Base-by-base conservation (phyloP, 805 yeast genomes). In the Vanderwaltozyma yarrowii region DNA sequence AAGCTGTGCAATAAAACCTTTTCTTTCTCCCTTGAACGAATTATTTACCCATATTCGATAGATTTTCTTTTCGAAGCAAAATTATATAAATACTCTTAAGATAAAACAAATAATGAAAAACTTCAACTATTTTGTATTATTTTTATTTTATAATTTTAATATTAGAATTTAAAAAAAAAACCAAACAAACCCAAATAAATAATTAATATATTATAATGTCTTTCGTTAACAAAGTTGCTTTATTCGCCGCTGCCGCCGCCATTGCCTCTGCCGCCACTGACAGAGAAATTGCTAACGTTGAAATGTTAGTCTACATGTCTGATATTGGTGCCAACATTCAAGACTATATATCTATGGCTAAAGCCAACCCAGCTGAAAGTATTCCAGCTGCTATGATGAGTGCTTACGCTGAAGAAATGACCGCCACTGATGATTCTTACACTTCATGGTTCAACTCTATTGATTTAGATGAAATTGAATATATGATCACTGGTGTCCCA, bases 371-470 rank as follows among this genome's bases (percentile, higher is more conserved):
- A 38, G 11, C 23, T 6, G 32, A 32, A 36, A 5, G 21, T 42
- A 25, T 32, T 20, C 51, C 51, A 39, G 39, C 50, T 11, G 47
- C 40, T 27, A 38, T 47, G 21, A 17, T 43, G 27, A 41, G 42
- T 14, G 27, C 43, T 24, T 45, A 42, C 17, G 21, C 35, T 24
- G 50, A 45, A 28, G 42, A 52, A 36, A 46, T 50, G 29, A 54
- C 61, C 21, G 59, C 56, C 36, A 58, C 59, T 14, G 63, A 60
- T 38, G 56, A 51, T 14, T 46, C 55, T 17, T 60, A 55, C 50
- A 60, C 66, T 38, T 44, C 60, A 17, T 46, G 56, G 40, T 58
- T 41, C 45, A 9, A 38, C 16, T 37, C 46, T 32, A 45, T 61
- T 33, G 58, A 58, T 40, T 42, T 46, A 35, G 29, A 37, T 37